phyloP scores from a whole-genome alignment of 2,329 filamentous ascomycete genomes.

The Whalleya microplaca region DNA sequence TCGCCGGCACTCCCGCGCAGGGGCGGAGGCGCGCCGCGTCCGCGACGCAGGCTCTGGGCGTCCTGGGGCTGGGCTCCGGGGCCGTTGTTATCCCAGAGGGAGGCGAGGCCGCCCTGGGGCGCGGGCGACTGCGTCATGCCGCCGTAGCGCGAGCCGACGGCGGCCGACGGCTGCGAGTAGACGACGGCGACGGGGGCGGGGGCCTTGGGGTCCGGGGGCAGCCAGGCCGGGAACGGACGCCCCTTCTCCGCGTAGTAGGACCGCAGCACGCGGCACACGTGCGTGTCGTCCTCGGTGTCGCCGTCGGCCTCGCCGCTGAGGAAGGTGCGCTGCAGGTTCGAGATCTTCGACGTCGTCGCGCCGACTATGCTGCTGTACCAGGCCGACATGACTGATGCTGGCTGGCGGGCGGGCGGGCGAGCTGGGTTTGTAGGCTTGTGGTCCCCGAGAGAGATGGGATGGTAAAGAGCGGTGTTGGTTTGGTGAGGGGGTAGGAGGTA shows the following conservation, averaged over 20 bases:
- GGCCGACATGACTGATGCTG: conserved; percentile 72
- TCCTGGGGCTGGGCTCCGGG: conserved; percentile 40
- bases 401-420: too few species aligned
- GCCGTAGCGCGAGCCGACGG: conserved; percentile 60
- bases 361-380: conserved; percentile 79
- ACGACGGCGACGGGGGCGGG: conserved; percentile 59
- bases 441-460: conserved; percentile 5
- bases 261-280: conserved; percentile 90
- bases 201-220: conserved; percentile 85
- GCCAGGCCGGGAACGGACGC: conserved; percentile 79
- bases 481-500: too few species aligned
- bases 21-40: conserved; percentile 42
- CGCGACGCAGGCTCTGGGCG: conserved; percentile 50
- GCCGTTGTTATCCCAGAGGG: conserved; percentile 62
- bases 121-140: conserved; percentile 44
- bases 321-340: conserved; percentile 70
- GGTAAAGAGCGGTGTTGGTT: not conserved
- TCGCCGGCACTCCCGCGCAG: conserved; percentile 35
- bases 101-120: conserved; percentile 50
- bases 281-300: conserved; percentile 85
- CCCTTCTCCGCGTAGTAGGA: conserved; percentile 92
- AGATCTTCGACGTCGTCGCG: conserved; percentile 67
- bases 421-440: conserved; percentile 24
- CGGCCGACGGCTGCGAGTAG: conserved; percentile 53
- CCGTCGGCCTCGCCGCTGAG: conserved; percentile 68